Conservation (phyloP, 345 rosid species). For the Trapa bicornis region DNA sequence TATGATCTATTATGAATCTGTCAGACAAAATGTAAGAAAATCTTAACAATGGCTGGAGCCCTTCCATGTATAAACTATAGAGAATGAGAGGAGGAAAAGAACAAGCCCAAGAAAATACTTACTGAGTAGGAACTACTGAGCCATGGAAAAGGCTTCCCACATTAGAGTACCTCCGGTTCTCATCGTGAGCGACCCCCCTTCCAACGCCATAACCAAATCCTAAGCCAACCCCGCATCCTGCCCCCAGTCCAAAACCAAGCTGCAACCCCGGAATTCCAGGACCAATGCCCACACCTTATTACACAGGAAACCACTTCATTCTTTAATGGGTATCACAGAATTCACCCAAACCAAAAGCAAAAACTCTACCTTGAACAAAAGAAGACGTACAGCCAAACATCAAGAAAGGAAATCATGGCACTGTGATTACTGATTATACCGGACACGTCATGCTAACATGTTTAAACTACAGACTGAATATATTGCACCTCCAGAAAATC, state of each 20-base stretch:
- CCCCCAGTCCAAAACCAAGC: constrained; percentile 65
- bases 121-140: constrained; percentile 28
- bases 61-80: background rate
- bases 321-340: background rate
- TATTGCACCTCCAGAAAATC: no score
- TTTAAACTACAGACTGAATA: no score
- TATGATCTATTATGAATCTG: background rate
- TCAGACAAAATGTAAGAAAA: background rate
- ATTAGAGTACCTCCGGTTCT: constrained; percentile 30
- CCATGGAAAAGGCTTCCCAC: constrained; percentile 26
- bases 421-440: no score
- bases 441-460: no score
- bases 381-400: no score
- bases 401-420: no score
- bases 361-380: no score
- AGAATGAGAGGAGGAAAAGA: background rate
- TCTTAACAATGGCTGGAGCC: background rate
- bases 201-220: constrained; percentile 88
- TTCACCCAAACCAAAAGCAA: no score
- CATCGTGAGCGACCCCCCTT: constrained; percentile 64
- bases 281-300: constrained; percentile 61
- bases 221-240: constrained; percentile 78
- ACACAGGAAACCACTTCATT: constrained; percentile 1
- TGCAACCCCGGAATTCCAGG: constrained; percentile 82
- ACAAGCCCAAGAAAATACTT: constrained; percentile 12